These are phyloP conservation scores for Monilinia fructigena DNA, from an alignment of 2,329 filamentous ascomycete genomes.

Conservation along the genomic window DNA sequence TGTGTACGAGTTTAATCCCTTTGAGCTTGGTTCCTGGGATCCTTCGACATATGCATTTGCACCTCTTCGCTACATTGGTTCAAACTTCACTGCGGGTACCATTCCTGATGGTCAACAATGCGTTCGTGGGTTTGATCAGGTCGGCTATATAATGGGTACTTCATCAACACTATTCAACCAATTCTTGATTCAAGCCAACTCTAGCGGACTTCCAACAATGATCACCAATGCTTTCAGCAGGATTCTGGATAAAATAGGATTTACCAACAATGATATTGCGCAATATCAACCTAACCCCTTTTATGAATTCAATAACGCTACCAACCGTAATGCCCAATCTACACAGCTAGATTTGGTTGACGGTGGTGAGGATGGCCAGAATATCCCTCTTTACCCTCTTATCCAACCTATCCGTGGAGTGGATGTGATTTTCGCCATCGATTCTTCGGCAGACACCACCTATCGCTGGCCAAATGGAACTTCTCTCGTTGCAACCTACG, in stretches of 20 bases:
- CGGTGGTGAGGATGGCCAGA: slow-evolving; percentile 74
- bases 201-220: slow-evolving; percentile 47
- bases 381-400: slow-evolving; percentile 74
- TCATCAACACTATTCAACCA: slow-evolving; percentile 83
- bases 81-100: slow-evolving; percentile 64
- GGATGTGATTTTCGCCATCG: slow-evolving; percentile 79
- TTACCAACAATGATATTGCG: slow-evolving; percentile 69
- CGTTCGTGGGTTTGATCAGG: slow-evolving; percentile 77
- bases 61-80: slow-evolving; percentile 69
- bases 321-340: slow-evolving; percentile 56
- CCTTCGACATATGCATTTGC: slow-evolving; percentile 70
- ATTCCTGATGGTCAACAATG: slow-evolving; percentile 59
- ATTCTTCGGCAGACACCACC: slow-evolving; percentile 71
- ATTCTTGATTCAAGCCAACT: slow-evolving; percentile 65
- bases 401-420: slow-evolving; percentile 70
- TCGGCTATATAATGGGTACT: slow-evolving; percentile 81
- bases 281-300: slow-evolving; percentile 76
- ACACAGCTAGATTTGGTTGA: slow-evolving; percentile 69
- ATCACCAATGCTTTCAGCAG: slow-evolving; percentile 51
- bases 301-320: slow-evolving; percentile 58
- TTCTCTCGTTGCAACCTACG: slow-evolving; percentile 69
- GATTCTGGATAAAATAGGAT: slow-evolving; percentile 56
- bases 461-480: slow-evolving; percentile 76
- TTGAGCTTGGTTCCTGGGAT: slow-evolving; percentile 76
- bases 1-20: slow-evolving; percentile 75